These are phyloP conservation scores for Pseudognaphalium luteoalbum DNA, from an alignment of 129 eudicot species.

Conservation along the genomic window DNA sequence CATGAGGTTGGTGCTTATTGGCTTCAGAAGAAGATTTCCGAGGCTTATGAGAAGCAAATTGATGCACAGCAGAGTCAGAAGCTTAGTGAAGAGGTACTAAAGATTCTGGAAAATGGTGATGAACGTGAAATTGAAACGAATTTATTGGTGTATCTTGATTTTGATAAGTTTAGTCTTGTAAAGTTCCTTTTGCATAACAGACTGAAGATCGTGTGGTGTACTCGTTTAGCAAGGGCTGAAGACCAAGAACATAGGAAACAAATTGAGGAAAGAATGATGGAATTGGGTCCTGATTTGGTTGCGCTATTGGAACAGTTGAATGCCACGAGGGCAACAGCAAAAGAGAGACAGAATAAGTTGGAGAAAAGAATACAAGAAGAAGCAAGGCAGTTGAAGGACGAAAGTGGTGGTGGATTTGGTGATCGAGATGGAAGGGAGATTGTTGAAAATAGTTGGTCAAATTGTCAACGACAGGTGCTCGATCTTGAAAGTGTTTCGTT, in stretches of 20 bases:
- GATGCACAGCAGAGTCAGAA: constrained; percentile 93
- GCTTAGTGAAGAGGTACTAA: constrained; percentile 92
- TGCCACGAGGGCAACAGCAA: constrained; percentile 83
- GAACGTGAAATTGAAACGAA: constrained; percentile 80
- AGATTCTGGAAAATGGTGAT: constrained; percentile 87
- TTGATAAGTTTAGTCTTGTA: constrained; percentile 71
- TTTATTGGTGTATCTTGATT: constrained; percentile 73
- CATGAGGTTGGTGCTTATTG: constrained; percentile 96
- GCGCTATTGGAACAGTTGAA: constrained; percentile 85
- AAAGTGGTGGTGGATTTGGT: constrained; percentile 51
- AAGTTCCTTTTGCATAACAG: constrained; percentile 70
- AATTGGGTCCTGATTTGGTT: constrained; percentile 62
- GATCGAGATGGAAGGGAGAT: constrained; percentile 49
- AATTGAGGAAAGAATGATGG: constrained; percentile 79
- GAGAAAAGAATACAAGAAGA: constrained; percentile 90
- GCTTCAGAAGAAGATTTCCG: constrained; percentile 94
- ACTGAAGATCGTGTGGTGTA: constrained; percentile 92
- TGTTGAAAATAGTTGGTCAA: constrained; percentile 67
- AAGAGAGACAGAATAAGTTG: constrained; percentile 87
- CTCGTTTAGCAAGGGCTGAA: constrained; percentile 92
- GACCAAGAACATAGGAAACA: constrained; percentile 76
- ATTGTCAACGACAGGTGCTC: constrained; percentile 78
- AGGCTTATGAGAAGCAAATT: constrained; percentile 83
- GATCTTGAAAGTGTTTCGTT: constrained; percentile 79
- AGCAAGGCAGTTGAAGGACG: constrained; percentile 89